Evolutionary conservation across 1,139 yeast species (phyloP).

Genomic region (Lizanozyma gosingica): DNA sequence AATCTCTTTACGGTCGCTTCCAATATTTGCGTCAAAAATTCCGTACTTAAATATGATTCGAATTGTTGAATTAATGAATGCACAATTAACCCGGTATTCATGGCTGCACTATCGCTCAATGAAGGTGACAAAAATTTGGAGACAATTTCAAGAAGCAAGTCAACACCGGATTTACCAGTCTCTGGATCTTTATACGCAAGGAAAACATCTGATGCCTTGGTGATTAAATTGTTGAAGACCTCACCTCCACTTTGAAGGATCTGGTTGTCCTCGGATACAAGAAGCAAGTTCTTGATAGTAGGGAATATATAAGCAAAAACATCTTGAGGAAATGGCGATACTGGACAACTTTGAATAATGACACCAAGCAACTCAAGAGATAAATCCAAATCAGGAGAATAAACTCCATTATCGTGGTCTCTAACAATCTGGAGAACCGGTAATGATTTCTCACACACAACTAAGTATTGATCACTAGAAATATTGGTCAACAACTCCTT

Average conservation of each 20-base stretch:
- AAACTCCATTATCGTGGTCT: constrained; percentile 14
- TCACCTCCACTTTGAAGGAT: constrained; percentile 73
- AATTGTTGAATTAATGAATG: constrained; percentile 58
- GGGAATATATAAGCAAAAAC: constrained; percentile 46
- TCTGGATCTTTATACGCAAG: constrained; percentile 28
- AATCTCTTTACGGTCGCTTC: constrained; percentile 67
- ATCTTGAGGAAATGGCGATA: constrained; percentile 33
- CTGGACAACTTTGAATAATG: constrained; percentile 40
- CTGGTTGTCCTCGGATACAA: constrained; percentile 63
- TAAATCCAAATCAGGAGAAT: constrained; percentile 53
- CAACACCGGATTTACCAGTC: constrained; percentile 40
- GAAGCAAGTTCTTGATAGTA: constrained; percentile 40
- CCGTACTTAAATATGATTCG: constrained; percentile 36
- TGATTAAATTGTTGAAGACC: constrained; percentile 55
- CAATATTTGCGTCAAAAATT: constrained; percentile 49
- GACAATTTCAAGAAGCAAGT: constrained; percentile 49
- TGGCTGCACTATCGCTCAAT: constrained; percentile 71
- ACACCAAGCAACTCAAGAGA: constrained; percentile 58
- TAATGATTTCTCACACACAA: constrained; percentile 43
- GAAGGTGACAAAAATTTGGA: constrained; percentile 65
- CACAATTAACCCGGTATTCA: constrained; percentile 62
- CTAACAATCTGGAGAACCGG: constrained; percentile 36
- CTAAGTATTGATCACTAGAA: constrained; percentile 33
- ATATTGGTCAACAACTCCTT: constrained; percentile 46
- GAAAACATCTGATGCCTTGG: constrained; percentile 40